phyloP scores from a whole-genome alignment of 2,329 filamentous ascomycete genomes.

The Diaporthe vexans region DNA sequence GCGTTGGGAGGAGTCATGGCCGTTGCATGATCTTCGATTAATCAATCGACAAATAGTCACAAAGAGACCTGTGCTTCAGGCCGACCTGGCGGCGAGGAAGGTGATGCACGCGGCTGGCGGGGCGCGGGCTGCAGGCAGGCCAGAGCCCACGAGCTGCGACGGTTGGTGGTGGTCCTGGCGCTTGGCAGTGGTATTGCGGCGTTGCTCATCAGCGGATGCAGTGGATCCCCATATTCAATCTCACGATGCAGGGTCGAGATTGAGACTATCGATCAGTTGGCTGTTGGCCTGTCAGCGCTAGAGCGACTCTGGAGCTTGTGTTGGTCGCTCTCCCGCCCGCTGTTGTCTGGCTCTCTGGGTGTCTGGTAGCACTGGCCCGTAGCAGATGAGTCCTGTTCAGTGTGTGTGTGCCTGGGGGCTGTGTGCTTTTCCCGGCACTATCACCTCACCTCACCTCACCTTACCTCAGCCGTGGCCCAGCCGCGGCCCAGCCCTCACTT shows the following conservation, averaged over 20 bases:
- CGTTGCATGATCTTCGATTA: conserved; percentile 14
- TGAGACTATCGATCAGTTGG: conserved; percentile 39
- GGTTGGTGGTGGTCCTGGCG: conserved; percentile 19
- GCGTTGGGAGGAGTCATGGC: conserved; percentile 13
- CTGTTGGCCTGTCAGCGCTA: conserved; percentile 38
- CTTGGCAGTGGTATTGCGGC: conserved; percentile 24
- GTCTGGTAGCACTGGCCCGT: background rate
- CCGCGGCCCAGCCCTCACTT: background rate
- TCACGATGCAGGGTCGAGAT: conserved; percentile 30
- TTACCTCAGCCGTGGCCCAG: conserved; percentile 11
- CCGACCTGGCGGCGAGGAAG: background rate
- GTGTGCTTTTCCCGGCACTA: background rate
- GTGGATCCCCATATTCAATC: conserved; percentile 25
- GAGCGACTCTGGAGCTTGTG: conserved; percentile 26
- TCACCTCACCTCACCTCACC: background rate
- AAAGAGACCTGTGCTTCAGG: conserved; percentile 1
- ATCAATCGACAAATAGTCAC: conserved; percentile 1
- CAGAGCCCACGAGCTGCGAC: conserved; percentile 2
- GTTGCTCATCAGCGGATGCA: conserved; percentile 28
- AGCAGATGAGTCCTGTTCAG: no score
- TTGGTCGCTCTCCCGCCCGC: conserved; percentile 1
- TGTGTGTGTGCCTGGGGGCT: background rate
- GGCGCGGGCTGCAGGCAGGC: no score
- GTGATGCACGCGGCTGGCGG: no score
- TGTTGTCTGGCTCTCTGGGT: no score